Evolutionary conservation across 805 yeast species (phyloP), one percentile per base, ranked within the genome.

Genomic region (Teunomyces panamensis): DNA sequence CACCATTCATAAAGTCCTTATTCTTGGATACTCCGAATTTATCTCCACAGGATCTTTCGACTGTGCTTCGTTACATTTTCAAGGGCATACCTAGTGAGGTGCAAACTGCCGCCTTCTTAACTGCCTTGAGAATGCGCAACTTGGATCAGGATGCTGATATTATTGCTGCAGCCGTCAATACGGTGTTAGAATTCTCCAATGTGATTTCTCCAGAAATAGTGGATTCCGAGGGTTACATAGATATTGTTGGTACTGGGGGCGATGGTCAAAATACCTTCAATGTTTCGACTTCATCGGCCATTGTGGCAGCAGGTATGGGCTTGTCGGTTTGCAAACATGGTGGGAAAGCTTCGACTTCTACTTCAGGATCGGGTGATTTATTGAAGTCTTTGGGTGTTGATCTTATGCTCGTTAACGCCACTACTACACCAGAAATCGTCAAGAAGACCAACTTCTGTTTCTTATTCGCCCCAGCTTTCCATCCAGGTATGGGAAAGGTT

Each of bases 221-320:
- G 10, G 79, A 77, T 34, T 57, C 68, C 1, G 66, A 64, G 1
- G 86, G 86, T 0, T 85, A 78, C 55, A 75, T 85, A 5, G 99
- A 94, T 64, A 88, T 94, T 28, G 99, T 94, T 5, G 99, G 99
- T 1, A 94, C 99, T 0, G 99, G 99, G 26, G 99, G 99, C 11
- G 99, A 94, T 63, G 97, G 97, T 1, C 96, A 94, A 62, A 86
- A 94, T 63, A 94, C 99, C 0, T 94, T 94, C 71, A 94, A 94
- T 57, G 99, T 94, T 2, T 86, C 96, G 11, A 94, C 99, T 0
- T 88, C 97, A 2, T 76, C 97, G 1, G 97, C 97, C 1, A 89
- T 94, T 42, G 90, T 94, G 2, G 94, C 90, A 0, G 89, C 98
- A 0, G 99, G 99, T 6, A 85, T 89, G 74, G 80, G 80, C 1